A percentile compares a stretch with the other conserved stretches of the same genome.
phyloP scores from a whole-genome alignment of 306 rosid genomes.

The Dalbergia oliveri region DNA sequence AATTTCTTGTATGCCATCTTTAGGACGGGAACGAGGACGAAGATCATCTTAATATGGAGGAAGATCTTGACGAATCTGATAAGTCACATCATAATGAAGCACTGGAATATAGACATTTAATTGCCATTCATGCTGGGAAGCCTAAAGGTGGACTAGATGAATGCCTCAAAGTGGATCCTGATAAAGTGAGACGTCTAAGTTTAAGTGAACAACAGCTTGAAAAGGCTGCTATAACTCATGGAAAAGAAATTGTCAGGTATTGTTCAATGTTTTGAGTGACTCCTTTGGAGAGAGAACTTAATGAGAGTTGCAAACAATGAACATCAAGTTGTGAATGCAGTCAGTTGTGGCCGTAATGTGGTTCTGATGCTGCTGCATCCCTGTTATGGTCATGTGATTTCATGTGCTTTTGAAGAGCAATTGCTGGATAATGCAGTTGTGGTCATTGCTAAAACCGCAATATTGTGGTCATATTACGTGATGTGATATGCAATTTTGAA shows the following conservation, averaged over 20 bases:
- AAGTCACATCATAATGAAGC: constrained; percentile 64
- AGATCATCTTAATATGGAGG: constrained; percentile 59
- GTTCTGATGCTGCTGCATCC: too few species aligned
- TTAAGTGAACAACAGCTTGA: constrained; percentile 97
- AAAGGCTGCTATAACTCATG: constrained; percentile 71
- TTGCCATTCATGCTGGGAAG: constrained; percentile 98
- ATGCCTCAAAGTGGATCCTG: constrained; percentile 84
- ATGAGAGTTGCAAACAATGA: too few species aligned
- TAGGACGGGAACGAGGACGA: constrained; percentile 60
- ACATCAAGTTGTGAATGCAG: too few species aligned
- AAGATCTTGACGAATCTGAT: constrained; percentile 58
- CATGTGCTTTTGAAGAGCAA: too few species aligned
- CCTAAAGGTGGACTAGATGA: constrained; percentile 90
- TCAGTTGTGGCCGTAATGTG: too few species aligned
- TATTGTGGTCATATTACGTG: too few species aligned
- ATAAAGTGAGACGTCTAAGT: constrained; percentile 89
- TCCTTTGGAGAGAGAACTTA: not conserved
- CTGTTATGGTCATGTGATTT: too few species aligned
- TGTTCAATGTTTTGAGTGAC: constrained; percentile 29
- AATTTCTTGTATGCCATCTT: constrained; percentile 40
- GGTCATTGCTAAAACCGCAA: too few species aligned
- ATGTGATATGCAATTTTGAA: too few species aligned
- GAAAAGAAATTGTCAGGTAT: constrained; percentile 87
- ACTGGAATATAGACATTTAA: constrained; percentile 77
- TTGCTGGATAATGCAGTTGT: too few species aligned